These are phyloP conservation scores for Chionographis japonica DNA, from an alignment of 106 monocot genomes.

Conservation along the genomic window DNA sequence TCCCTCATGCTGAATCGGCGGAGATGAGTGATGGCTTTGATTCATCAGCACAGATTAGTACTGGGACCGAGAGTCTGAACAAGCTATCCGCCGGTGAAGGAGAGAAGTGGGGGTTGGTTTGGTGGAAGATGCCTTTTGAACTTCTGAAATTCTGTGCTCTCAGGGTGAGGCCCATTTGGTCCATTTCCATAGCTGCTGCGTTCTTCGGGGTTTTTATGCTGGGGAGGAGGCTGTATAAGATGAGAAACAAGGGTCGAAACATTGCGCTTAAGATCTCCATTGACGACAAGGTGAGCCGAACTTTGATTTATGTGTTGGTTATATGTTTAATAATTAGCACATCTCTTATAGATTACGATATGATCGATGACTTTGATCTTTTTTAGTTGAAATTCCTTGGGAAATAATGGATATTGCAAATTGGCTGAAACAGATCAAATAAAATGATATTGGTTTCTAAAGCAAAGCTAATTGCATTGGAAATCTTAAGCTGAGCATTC, in stretches of 20 bases:
- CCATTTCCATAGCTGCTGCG: slow-evolving; percentile 45
- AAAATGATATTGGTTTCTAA: no score
- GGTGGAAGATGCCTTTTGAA: slow-evolving; percentile 73
- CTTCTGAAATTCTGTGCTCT: slow-evolving; percentile 36
- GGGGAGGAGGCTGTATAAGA: slow-evolving; percentile 44
- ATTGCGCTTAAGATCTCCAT: slow-evolving; percentile 36
- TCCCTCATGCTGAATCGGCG: not conserved
- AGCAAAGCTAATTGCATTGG: no score
- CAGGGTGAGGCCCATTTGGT: slow-evolving; percentile 51
- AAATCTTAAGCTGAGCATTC: no score
- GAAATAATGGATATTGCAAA: no score
- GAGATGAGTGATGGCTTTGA: not conserved
- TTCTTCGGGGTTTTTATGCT: slow-evolving; percentile 46
- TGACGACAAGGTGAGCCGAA: slow-evolving; percentile 46
- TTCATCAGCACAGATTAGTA: not conserved
- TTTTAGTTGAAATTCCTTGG: no score
- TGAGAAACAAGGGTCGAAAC: slow-evolving; percentile 33
- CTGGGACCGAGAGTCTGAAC: not conserved
- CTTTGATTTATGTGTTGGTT: not conserved
- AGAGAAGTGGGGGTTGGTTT: slow-evolving; percentile 27
- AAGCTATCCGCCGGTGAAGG: slow-evolving; percentile 4
- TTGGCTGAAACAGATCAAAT: no score
- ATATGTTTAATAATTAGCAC: not conserved
- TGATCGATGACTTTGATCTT: not conserved
- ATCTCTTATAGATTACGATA: not conserved